Base-by-base conservation (phyloP, 106 monocot genomes). In the Acorus gramineus region DNA sequence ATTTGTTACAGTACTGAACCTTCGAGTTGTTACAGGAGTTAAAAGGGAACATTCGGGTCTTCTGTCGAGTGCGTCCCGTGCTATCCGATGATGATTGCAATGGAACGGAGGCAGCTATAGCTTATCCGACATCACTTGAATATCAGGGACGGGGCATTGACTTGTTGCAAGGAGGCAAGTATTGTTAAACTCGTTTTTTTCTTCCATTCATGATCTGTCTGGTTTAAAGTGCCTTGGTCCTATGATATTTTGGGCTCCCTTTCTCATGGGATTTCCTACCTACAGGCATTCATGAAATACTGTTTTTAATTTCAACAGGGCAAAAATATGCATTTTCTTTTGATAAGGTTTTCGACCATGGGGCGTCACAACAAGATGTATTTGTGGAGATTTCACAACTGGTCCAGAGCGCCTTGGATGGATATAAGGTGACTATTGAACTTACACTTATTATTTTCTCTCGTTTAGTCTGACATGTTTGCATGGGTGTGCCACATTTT, bases 401-500 rank as follows among this genome's bases (percentile, higher is more conserved):
- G 46, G 95, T 96, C 46, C 96, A 96, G 66, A 98, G 96, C 68
- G 96, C 96, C 3, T 68, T 98, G 3, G 96, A 98, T 79, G 96
- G 91, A 6, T 98, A 98, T 49, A 98, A 98, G 88, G 96, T 90
- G 43, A 47, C 4, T 6, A 28, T 28, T 28, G 28, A 28, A 28
- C 28, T 28, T 28, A 1, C 28, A 28, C 28, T 28, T 28, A 0
- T 28, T 28, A 28, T 28, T 28, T 28, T 28, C 28, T 28, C 28
- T 28, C 28, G 1, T 28, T 28, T 28, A 28, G 28, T 28, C 28
- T n/a, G n/a, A n/a, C n/a, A n/a, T n/a, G n/a, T n/a, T n/a, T n/a
- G n/a, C n/a, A n/a, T n/a, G n/a, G n/a, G n/a, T n/a, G n/a, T n/a
- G n/a, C n/a, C n/a, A n/a, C n/a, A n/a, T n/a, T n/a, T n/a, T n/a